These are phyloP conservation scores for Gamarada debralockiae DNA, from an alignment of 495 filamentous ascomycete species.

Conservation along the genomic window DNA sequence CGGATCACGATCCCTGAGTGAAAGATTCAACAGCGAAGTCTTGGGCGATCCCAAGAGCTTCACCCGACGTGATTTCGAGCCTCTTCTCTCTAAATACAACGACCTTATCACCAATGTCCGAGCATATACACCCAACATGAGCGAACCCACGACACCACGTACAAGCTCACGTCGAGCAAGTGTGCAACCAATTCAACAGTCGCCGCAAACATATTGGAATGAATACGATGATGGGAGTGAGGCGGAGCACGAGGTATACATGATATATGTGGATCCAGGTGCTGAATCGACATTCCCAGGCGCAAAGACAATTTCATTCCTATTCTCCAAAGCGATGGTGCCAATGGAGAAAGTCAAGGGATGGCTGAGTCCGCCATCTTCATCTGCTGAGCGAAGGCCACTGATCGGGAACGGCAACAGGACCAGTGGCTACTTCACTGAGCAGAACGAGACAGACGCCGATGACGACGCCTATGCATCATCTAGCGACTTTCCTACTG, in stretches of 20 bases:
- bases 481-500: constrained; percentile 31
- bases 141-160: constrained; percentile 14
- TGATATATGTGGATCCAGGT: constrained; percentile 54
- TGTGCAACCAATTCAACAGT: constrained; percentile 1
- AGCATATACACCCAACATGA: constrained; percentile 16
- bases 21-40: constrained; percentile 54
- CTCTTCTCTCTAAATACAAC: constrained; percentile 51
- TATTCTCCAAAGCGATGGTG: constrained; percentile 31
- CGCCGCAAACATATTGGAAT: constrained; percentile 50
- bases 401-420: constrained; percentile 11
- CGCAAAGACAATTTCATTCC: constrained; percentile 33
- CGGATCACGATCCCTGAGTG: constrained; percentile 50
- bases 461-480: constrained; percentile 22
- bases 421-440: constrained; percentile 11
- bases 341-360: constrained; percentile 39
- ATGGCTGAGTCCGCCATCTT: constrained; percentile 33
- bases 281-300: constrained; percentile 43
- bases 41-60: constrained; percentile 58
- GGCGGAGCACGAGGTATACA: constrained; percentile 43
- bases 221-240: constrained; percentile 64
- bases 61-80: constrained; percentile 50
- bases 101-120: constrained; percentile 50
- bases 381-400: constrained; percentile 12
- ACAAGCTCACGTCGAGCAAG: constrained; percentile 22
- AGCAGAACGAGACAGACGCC: constrained; percentile 19